Evolutionary conservation across 1,284 basidiomycete genomes (phyloP).

Genomic region (Phylloboletellus chloephorus): DNA sequence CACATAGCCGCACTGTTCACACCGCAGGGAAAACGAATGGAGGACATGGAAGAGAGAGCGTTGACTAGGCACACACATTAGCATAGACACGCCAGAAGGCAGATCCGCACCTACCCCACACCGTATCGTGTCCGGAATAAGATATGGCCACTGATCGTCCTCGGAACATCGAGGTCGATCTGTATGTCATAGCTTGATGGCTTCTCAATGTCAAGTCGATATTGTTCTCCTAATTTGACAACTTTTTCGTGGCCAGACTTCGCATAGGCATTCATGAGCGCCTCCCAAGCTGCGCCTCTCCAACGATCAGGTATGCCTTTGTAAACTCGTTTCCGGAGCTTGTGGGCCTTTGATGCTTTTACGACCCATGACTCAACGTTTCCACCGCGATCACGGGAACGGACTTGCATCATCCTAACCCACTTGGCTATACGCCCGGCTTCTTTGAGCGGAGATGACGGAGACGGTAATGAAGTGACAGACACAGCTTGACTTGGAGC

Average conservation of each 20-base stretch:
- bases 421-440: slow-evolving; percentile 75
- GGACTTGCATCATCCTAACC: slow-evolving; percentile 78
- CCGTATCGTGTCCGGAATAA: slow-evolving; percentile 96
- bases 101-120: slow-evolving; percentile 64
- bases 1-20: slow-evolving; percentile 90
- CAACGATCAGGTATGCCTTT: slow-evolving; percentile 97
- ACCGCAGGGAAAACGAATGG: slow-evolving; percentile 85
- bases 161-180: slow-evolving; percentile 96
- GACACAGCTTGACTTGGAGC: slow-evolving; percentile 37
- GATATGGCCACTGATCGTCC: slow-evolving; percentile 93
- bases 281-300: slow-evolving; percentile 89
- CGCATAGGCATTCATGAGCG: slow-evolving; percentile 56
- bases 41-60: slow-evolving; percentile 92
- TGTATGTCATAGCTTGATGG: slow-evolving; percentile 91
- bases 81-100: slow-evolving; percentile 9
- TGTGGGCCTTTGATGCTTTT: slow-evolving; percentile 53
- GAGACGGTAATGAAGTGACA: slow-evolving; percentile 44
- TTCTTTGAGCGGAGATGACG: slow-evolving; percentile 57
- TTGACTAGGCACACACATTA: slow-evolving; percentile 52
- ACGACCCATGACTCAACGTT: slow-evolving; percentile 77
- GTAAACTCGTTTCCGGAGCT: slow-evolving; percentile 74
- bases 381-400: slow-evolving; percentile 65
- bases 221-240: slow-evolving; percentile 46
- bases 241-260: slow-evolving; percentile 42
- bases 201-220: slow-evolving; percentile 63